Conservation (phyloP, 2,329 filamentous ascomycete genomes). For the Chlorencoelia australis region DNA sequence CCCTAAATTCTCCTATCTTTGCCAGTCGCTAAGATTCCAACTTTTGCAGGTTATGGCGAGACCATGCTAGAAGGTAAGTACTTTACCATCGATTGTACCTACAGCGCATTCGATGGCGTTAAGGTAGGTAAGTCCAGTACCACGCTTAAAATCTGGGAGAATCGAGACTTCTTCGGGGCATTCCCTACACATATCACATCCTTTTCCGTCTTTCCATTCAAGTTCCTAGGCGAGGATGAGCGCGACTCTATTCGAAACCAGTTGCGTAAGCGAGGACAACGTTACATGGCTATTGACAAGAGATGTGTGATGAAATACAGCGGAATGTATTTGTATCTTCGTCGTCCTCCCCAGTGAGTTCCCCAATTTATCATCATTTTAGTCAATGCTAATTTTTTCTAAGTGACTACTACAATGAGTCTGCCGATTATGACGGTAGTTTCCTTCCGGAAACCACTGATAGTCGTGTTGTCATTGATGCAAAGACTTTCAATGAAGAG, state of each 20-base stretch:
- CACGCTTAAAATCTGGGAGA: conserved; percentile 9
- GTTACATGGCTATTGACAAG: conserved; percentile 8
- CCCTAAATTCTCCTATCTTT: too few species aligned
- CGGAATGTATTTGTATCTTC: conserved; percentile 9
- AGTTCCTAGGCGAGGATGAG: conserved; percentile 4
- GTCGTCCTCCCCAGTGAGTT: conserved; percentile 8
- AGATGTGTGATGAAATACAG: conserved; percentile 10
- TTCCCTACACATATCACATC: conserved; percentile 6
- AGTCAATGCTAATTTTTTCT: conserved; percentile 7
- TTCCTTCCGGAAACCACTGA: too few species aligned
- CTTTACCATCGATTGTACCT: conserved; percentile 8
- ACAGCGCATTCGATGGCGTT: conserved; percentile 8
- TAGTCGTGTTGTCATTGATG: conserved; percentile 11
- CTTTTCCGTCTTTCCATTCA: conserved; percentile 6
- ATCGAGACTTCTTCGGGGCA: conserved; percentile 8
- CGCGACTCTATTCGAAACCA: too few species aligned
- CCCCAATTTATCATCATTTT: conserved; percentile 7
- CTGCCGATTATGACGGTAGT: not conserved
- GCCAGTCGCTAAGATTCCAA: conserved; percentile 2
- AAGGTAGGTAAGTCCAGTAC: conserved; percentile 7
- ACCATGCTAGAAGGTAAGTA: conserved; percentile 7
- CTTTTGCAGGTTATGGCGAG: conserved; percentile 11
- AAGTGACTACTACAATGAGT: not conserved
- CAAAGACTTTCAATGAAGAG: conserved; percentile 13
- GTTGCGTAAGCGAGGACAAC: conserved; percentile 6